phyloP scores from a whole-genome alignment of 108 stramenopile genomes.

The Cylindrotheca fusiformis region DNA sequence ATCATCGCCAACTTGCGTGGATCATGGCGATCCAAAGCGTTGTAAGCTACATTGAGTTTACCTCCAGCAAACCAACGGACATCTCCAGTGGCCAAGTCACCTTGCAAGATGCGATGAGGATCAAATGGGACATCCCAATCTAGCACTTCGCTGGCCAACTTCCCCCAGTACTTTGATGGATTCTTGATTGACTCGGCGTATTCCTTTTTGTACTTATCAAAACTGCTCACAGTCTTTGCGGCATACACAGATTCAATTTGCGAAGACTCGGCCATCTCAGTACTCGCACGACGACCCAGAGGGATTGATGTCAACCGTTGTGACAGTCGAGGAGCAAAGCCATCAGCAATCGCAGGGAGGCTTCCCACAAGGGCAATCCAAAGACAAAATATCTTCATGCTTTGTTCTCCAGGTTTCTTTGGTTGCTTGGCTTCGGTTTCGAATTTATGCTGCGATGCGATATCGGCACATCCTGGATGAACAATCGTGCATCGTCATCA shows the following conservation, averaged over 20 bases:
- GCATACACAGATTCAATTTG: constrained; percentile 15
- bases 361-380: background rate
- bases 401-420: no score
- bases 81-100: constrained; percentile 55
- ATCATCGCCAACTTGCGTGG: constrained; percentile 57
- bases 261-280: background rate
- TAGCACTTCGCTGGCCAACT: constrained; percentile 53
- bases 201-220: constrained; percentile 14
- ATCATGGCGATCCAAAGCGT: constrained; percentile 82
- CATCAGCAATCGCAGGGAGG: background rate
- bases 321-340: background rate
- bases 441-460: no score
- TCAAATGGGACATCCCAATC: constrained; percentile 66
- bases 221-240: constrained; percentile 16
- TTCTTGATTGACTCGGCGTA: constrained; percentile 38
- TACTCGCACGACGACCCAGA: background rate
- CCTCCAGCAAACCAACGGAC: constrained; percentile 84
- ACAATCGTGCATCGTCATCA: no score
- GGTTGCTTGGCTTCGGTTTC: no score
- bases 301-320: background rate
- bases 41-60: constrained; percentile 83
- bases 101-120: constrained; percentile 35
- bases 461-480: no score
- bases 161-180: constrained; percentile 61
- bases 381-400: background rate